Percentiles rank a stretch among this genome's conserved stretches.
These are phyloP conservation scores for Phytophthora syringae DNA, from an alignment of 352 stramenopile genomes.

Conservation along the genomic window DNA sequence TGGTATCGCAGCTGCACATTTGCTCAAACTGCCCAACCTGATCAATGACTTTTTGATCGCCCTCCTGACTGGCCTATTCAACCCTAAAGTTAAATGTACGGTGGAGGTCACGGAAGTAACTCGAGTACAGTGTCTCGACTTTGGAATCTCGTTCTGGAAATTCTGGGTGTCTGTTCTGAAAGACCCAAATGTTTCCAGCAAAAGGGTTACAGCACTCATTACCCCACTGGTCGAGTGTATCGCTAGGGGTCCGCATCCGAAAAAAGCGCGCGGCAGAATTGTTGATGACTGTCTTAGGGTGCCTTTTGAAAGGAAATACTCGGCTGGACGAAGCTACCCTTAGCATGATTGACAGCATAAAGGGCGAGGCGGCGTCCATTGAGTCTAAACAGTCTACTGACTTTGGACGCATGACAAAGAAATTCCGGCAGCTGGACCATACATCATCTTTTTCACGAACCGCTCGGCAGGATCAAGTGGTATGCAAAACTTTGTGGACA, in stretches of 20 bases:
- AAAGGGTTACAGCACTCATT: constrained; percentile 61
- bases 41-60: constrained; percentile 78
- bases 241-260: constrained; percentile 50
- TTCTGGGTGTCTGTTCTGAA: constrained; percentile 70
- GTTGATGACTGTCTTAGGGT: constrained; percentile 68
- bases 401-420: constrained; percentile 68
- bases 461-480: constrained; percentile 26
- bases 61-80: constrained; percentile 59
- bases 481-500: constrained; percentile 22
- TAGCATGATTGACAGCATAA: constrained; percentile 56
- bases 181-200: constrained; percentile 53
- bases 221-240: constrained; percentile 66
- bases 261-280: constrained; percentile 72
- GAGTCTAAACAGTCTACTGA: constrained; percentile 73
- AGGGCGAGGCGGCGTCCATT: constrained; percentile 51
- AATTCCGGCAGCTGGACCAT: constrained; percentile 69
- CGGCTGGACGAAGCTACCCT: constrained; percentile 59
- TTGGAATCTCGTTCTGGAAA: constrained; percentile 75
- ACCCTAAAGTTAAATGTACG: constrained; percentile 16
- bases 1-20: constrained; percentile 34
- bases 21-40: constrained; percentile 73
- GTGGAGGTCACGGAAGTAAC: constrained; percentile 54
- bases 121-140: constrained; percentile 73
- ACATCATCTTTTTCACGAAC: constrained; percentile 61
- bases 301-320: constrained; percentile 58